Evolutionary conservation across 1,139 yeast genomes (phyloP).

Genomic region (Schizosaccharomyces versatilis): DNA sequence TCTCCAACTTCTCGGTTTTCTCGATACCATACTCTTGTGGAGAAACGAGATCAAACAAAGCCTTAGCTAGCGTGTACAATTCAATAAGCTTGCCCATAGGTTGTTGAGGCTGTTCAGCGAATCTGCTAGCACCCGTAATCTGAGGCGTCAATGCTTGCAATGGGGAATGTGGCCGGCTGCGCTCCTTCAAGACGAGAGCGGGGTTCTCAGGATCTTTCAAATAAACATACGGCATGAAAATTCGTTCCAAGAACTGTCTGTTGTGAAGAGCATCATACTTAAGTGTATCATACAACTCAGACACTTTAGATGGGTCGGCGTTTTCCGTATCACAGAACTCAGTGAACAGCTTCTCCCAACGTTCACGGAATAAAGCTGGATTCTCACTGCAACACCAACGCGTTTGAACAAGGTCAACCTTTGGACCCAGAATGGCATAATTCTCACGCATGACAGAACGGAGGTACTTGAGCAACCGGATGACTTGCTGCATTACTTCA

Average conservation of each 20-base stretch:
- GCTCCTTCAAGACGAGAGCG: conserved; percentile 3
- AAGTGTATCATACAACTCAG: conserved; percentile 94
- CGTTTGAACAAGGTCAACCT: conserved; percentile 46
- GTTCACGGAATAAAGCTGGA: conserved; percentile 66
- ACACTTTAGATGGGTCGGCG: conserved; percentile 91
- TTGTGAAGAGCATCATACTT: conserved; percentile 94
- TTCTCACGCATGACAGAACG: conserved; percentile 66
- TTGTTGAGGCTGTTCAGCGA: background rate
- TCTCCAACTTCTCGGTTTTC: conserved; percentile 83
- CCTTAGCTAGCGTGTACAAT: conserved; percentile 71
- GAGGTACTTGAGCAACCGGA: conserved; percentile 87
- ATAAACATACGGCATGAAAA: conserved; percentile 48
- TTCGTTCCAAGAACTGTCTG: conserved; percentile 62
- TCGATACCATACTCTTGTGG: conserved; percentile 98
- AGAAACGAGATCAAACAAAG: conserved; percentile 84
- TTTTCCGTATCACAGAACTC: conserved; percentile 87
- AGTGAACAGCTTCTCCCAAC: conserved; percentile 91
- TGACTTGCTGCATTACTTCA: conserved; percentile 76
- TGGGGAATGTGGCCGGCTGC: conserved; percentile 4
- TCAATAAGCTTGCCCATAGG: conserved; percentile 34
- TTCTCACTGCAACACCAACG: conserved; percentile 97
- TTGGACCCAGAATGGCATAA: conserved; percentile 31
- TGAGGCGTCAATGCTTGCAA: background rate
- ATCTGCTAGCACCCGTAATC: background rate
- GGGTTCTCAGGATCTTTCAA: conserved; percentile 5